Conservation (phyloP, 805 yeast genomes). For the Ogataea henricii region DNA sequence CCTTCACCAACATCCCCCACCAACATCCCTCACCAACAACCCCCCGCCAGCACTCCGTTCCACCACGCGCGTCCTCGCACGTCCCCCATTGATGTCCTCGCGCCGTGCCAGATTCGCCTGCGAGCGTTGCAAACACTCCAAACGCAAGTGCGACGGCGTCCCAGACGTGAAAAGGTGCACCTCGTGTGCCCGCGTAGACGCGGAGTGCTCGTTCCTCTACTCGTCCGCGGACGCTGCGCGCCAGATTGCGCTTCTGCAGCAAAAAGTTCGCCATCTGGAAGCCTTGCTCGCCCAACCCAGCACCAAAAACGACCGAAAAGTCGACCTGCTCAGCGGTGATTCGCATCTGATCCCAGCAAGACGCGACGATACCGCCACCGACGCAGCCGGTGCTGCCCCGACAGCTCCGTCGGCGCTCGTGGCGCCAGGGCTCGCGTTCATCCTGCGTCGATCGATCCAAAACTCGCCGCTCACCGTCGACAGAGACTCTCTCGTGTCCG, state of each 20-base stretch:
- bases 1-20: neutral
- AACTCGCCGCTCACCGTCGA: conserved; percentile 16
- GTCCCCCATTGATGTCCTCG: no score
- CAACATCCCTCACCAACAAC: neutral
- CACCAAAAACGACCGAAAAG: neutral
- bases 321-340: neutral
- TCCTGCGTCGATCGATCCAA: conserved; percentile 15
- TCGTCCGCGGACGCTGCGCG: conserved; percentile 11
- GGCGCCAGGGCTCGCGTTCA: conserved; percentile 13
- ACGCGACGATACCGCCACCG: neutral
- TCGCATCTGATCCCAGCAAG: neutral
- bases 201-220: conserved; percentile 20
- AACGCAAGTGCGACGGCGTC: conserved; percentile 27
- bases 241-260: conserved; percentile 19
- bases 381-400: conserved; percentile 1
- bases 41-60: no score
- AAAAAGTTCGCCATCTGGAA: conserved; percentile 20
- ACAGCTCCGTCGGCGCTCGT: neutral
- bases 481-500: conserved; percentile 7
- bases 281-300: conserved; percentile 1
- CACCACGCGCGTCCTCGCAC: no score
- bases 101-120: conserved; percentile 20
- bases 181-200: conserved; percentile 15
- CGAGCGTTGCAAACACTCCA: conserved; percentile 23
- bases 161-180: conserved; percentile 24